Conservation (phyloP, 176 grass and related monocot species). For the Triticum timopheevii region DNA sequence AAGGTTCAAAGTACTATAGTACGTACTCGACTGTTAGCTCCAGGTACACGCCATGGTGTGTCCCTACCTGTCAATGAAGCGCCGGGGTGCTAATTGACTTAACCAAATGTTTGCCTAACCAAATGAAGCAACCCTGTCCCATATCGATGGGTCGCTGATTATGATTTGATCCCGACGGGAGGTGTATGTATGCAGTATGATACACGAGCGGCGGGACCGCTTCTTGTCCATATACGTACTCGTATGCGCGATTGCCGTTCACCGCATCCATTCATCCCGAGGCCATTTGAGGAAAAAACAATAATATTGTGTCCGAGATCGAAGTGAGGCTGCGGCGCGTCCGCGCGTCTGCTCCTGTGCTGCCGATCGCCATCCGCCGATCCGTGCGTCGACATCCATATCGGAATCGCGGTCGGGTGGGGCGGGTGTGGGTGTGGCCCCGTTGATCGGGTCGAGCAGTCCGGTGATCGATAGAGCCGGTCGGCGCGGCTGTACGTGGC, state of each 20-base stretch:
- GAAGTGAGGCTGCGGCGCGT: not conserved
- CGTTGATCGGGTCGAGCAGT: not conserved
- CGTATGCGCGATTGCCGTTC: not conserved
- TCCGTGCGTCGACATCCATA: no score
- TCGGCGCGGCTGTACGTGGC: not conserved
- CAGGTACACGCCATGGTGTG: not conserved
- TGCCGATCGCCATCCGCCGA: not conserved
- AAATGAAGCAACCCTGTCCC: not conserved
- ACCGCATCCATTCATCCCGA: not conserved
- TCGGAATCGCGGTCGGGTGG: not conserved
- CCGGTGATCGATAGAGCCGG: not conserved
- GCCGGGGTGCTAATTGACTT: no score
- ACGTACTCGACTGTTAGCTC: not conserved
- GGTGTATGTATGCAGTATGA: not conserved
- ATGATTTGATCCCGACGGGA: not conserved
- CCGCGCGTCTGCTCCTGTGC: not conserved
- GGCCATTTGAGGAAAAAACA: no score
- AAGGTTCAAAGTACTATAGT: not conserved
- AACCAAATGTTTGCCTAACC: no score
- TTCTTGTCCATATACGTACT: not conserved
- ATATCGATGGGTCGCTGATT: no score
- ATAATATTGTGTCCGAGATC: no score
- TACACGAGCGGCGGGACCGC: not conserved
- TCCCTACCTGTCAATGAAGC: no score
- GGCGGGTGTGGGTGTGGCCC: not conserved